phyloP scores from a whole-genome alignment of 768 basidiomycete genomes.

The Mycena vulgaris region DNA sequence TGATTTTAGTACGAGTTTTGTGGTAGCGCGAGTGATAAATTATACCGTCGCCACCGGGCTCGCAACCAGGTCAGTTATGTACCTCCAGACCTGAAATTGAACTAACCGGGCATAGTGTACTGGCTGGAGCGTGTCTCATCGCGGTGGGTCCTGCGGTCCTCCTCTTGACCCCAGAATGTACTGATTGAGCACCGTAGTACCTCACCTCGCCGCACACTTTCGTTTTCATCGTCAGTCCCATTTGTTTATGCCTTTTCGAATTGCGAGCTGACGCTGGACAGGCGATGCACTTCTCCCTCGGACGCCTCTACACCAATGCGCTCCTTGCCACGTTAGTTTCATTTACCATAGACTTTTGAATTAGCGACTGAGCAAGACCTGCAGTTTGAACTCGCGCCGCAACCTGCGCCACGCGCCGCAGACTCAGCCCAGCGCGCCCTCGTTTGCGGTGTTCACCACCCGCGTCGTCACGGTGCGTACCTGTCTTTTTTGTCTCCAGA shows the following conservation, averaged over 20 bases:
- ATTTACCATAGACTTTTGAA: neutral
- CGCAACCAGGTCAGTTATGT: constrained; percentile 25
- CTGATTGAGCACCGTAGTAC: constrained; percentile 20
- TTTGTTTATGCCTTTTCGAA: neutral
- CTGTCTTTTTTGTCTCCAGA: neutral
- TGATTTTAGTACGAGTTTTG: constrained; percentile 24
- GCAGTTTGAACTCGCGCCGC: constrained; percentile 32
- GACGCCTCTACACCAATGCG: constrained; percentile 45
- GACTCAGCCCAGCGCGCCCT: constrained; percentile 1
- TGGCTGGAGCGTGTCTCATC: constrained; percentile 25
- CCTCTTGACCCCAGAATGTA: neutral
- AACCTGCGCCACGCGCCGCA: constrained; percentile 15
- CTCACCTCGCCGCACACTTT: constrained; percentile 39
- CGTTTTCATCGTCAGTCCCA: constrained; percentile 40
- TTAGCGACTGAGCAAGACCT: too few relatives aligned
- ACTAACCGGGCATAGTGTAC: constrained; percentile 3
- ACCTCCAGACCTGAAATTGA: neutral
- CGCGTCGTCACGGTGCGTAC: constrained; percentile 17
- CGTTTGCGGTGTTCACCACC: constrained; percentile 14
- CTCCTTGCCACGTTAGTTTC: constrained; percentile 43
- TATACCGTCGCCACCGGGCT: constrained; percentile 33
- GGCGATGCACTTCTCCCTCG: constrained; percentile 47
- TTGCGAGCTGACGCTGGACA: neutral
- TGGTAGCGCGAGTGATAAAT: constrained; percentile 19
- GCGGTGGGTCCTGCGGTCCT: constrained; percentile 4